Evolutionary conservation across 768 basidiomycete genomes (phyloP).

Genomic region (Suillus weaverae): DNA sequence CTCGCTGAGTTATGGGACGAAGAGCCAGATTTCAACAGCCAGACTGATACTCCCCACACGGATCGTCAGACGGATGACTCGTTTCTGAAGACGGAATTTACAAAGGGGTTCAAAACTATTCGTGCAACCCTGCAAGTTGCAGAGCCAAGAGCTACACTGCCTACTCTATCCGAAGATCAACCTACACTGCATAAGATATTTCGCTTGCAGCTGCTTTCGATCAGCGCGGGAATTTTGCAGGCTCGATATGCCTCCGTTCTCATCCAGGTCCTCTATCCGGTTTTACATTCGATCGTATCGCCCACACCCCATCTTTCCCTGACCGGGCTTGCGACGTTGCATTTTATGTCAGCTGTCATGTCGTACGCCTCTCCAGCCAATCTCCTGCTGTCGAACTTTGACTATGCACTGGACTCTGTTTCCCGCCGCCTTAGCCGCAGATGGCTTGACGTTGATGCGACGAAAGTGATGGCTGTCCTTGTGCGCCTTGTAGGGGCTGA

Average conservation of each 20-base stretch:
- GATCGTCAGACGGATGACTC: conserved; percentile 33
- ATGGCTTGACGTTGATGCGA: conserved; percentile 85
- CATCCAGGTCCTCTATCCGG: conserved; percentile 78
- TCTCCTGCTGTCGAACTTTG: conserved; percentile 90
- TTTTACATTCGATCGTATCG: conserved; percentile 85
- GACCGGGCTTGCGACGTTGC: conserved; percentile 74
- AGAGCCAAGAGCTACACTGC: conserved; percentile 30
- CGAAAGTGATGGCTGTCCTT: conserved; percentile 83
- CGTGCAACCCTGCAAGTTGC: conserved; percentile 56
- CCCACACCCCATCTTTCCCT: conserved; percentile 62
- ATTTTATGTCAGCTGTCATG: conserved; percentile 67
- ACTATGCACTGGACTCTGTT: conserved; percentile 91
- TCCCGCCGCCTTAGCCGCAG: conserved; percentile 78
- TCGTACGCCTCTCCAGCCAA: conserved; percentile 91
- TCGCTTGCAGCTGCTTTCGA: conserved; percentile 72
- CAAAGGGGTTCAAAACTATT: conserved; percentile 64
- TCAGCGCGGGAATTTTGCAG: conserved; percentile 70
- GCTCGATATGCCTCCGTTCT: conserved; percentile 71
- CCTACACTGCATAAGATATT: conserved; percentile 67
- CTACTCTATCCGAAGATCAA: conserved; percentile 41
- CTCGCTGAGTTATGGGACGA: conserved; percentile 75
- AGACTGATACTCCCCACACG: conserved; percentile 19
- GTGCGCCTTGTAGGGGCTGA: conserved; percentile 84
- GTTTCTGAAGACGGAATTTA: conserved; percentile 54
- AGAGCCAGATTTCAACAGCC: conserved; percentile 31